Base-by-base conservation (phyloP, 2,329 filamentous ascomycete genomes). In the Colletotrichum eleusines region DNA sequence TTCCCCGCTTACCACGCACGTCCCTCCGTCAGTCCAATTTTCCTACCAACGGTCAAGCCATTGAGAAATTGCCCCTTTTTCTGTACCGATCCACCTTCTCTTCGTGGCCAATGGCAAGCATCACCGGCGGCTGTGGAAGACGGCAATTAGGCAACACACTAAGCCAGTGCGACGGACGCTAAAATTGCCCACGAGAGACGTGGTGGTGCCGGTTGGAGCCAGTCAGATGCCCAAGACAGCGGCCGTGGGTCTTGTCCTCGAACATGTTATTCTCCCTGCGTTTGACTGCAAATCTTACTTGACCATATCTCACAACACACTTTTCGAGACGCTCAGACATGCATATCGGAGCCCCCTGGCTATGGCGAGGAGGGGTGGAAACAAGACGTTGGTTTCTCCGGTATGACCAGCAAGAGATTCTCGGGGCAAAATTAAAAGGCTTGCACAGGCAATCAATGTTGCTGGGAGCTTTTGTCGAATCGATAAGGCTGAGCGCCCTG, bases 401-500 rank as follows among this genome's bases (percentile, higher is more conserved):
- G 28, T 31, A 53, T 11, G 40, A 50, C 23, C 46, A 14, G 16
- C 57, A 40, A 40, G 54, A 38, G 48, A 38, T 55, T 44, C 50
- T 42, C 31, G 26, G 33, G 38, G 33, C 28, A 40, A 23, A 16
- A 18, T 6, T 28, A 51, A 26, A 40, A 53, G 42, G 26, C 51
- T 44, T 58, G 26, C 31, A n/a, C 26, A 53, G n/a, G 40, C 20
- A 18, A 14, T 48, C 20, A 18, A 14, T 48, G 23, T 16, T 28
- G 31, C 12, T 28, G 8, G 66, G 50, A 48, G 44, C 53, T 38
- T 64, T 46, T 63, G 28, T 59, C 26, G 40, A 35, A 40, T 50
- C 50, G 48, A 48, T 71, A 69, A 46, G 69, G 69, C 69, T 71
- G 69, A 68, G 44, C 53, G 64, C 46, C 64, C 42, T 69, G 58